These are phyloP conservation scores for Trifolium repens DNA, from an alignment of 306 rosid genomes.

Conservation along the genomic window DNA sequence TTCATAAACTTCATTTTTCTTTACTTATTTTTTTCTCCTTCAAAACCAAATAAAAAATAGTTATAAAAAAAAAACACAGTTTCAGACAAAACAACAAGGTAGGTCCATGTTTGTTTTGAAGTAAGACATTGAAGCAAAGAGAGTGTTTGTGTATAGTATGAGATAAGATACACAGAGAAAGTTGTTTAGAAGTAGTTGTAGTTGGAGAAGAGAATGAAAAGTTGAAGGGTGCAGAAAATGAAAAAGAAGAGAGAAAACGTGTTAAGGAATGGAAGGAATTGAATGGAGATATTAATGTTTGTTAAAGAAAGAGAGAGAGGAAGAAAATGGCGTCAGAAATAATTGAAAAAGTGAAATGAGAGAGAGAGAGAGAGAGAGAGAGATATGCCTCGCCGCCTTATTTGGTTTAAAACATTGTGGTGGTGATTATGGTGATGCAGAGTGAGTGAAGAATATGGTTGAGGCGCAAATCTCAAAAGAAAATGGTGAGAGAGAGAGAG, in stretches of 20 bases:
- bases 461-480: constrained; percentile 73
- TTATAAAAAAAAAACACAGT: neutral
- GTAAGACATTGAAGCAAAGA: neutral
- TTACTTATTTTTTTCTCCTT: neutral
- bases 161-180: neutral
- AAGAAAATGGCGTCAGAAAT: neutral
- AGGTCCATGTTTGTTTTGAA: constrained; percentile 35
- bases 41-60: neutral
- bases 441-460: constrained; percentile 55
- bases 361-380: neutral
- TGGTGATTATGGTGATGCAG: constrained; percentile 44
- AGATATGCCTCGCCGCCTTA: constrained; percentile 90
- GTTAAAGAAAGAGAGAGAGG: neutral
- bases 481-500: neutral
- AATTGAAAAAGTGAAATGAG: neutral
- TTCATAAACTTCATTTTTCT: constrained; percentile 94
- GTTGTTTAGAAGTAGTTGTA: neutral
- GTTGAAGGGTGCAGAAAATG: neutral
- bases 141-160: neutral
- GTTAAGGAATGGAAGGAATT: neutral
- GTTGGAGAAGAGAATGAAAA: constrained; percentile 1
- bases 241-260: constrained; percentile 39
- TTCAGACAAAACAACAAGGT: constrained; percentile 34
- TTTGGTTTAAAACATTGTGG: constrained; percentile 43
- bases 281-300: neutral